Percentiles rank a stretch among this genome's conserved stretches.
Conservation (phyloP, 2,329 filamentous ascomycete species). For the Lachnellula subtilissima region DNA sequence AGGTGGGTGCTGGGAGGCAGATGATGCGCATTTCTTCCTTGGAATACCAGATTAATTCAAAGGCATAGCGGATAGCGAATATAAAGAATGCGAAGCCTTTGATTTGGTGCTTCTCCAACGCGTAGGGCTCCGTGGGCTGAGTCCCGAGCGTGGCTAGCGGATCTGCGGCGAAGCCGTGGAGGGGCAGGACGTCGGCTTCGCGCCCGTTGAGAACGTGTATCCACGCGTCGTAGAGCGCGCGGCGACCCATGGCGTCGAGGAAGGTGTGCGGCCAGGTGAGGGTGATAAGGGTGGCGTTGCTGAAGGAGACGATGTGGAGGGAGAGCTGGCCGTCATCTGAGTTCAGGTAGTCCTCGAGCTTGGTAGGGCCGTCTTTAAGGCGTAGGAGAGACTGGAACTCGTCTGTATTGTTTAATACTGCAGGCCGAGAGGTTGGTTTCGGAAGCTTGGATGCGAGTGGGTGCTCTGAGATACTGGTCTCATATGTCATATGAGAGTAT, state of each 20-base stretch:
- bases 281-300: conserved; percentile 43
- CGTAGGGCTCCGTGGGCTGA: conserved; percentile 27
- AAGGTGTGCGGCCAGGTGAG: conserved; percentile 44
- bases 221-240: conserved; percentile 42
- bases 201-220: conserved; percentile 39
- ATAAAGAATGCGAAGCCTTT: conserved; percentile 26
- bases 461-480: conserved; percentile 37
- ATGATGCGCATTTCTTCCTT: conserved; percentile 34
- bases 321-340: conserved; percentile 41
- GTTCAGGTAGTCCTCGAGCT: conserved; percentile 36
- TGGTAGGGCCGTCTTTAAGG: conserved; percentile 24
- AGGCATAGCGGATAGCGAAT: conserved; percentile 34
- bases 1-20: conserved; percentile 36
- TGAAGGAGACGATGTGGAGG: conserved; percentile 43
- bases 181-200: conserved; percentile 35
- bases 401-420: conserved; percentile 24
- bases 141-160: conserved; percentile 29
- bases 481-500: conserved; percentile 35
- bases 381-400: conserved; percentile 15
- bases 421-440: conserved; percentile 25
- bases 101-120: conserved; percentile 26
- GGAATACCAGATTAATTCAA: conserved; percentile 31
- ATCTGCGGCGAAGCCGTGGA: conserved; percentile 31
- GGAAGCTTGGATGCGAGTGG: conserved; percentile 36
- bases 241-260: conserved; percentile 41